Evolutionary conservation across 2,329 filamentous ascomycete species (phyloP), one percentile per base, ranked within the genome.

Genomic region (Penicillium psychrosexuale): DNA sequence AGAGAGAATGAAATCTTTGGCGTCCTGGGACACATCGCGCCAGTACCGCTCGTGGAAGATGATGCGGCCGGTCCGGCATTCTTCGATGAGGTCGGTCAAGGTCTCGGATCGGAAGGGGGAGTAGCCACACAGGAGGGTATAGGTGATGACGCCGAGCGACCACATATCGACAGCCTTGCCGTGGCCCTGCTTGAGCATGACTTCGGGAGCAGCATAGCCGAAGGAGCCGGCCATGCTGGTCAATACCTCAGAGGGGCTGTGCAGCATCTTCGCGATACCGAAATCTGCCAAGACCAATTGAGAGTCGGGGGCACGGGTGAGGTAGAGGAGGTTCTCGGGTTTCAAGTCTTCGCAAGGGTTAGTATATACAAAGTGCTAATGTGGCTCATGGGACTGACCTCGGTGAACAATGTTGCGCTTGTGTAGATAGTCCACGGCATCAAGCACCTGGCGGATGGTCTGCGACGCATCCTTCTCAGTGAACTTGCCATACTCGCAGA

Each of bases 91-190:
- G 67, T 97, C 94, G 62, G 88, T 84, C 46, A 99, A 81, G 68
- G 90, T 96, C 78, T 99, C 94, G 59, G 91, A 94, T 64, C 94
- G 87, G 84, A 99, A 99, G 19, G 94, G 94, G 42, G 93, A 97
- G 79, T 99, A 99, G 64, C 94, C 94, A 72, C 95, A 99, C 48
- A 99, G 88, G 28, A 99, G 82, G 15, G 94, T 99, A 77, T 99
- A 99, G 39, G 94, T 97, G 69, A 99, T 99, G 68, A 99, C 94
- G 59, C 94, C 94, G 76, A 99, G 83, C 3, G 94, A 97, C 94
- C 94, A 99, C 90, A 99, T 96, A 72, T 99, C 94, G 33, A 97
- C 94, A 5, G 94, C 91, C 76, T 97, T 99, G 72, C 94, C 94
- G 72, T 99, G 95, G 19, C 94, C 94, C 70, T 90, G 87, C 81